Base-by-base conservation (phyloP, 306 rosid genomes). In the Sechiopsis laciniata region DNA sequence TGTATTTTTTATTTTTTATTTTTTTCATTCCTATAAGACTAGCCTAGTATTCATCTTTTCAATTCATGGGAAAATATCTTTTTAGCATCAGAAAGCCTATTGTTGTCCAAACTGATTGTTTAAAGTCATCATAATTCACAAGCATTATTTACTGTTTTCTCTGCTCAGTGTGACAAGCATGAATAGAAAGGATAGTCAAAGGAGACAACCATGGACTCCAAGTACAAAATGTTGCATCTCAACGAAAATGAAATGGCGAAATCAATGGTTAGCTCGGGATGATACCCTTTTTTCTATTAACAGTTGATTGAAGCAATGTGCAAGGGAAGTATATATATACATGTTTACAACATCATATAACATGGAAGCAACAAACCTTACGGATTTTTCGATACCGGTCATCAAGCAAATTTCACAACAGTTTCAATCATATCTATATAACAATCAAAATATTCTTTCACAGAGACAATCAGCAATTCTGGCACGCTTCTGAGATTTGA, bases 311-410 rank as follows among this genome's bases (percentile, higher is more conserved):
- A 42, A 45, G 37, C 55, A 42, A 67, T 46, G 13, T 20, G 16
- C 55, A 67, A 67, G 12, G 50, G 2, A 8, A 66, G 16, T 67
- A 19, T 67, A 42, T 67, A 42, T 67, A 67, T 10, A 67, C 72
- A 17, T 20, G 55, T 42, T 17, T 19, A 45, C 35, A 67, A 14
- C 54, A 66, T 45, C 72, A 42, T 66, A 40, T 10, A 66, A 17
- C 24, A 45, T 20, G 72, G 55, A 17, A 66, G 29, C 71, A 65
- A 6, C 55, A 60, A 32, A 66, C 72, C 72, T 67, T 45, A 45
- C 72, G 72, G 72, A 12, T 12, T 67, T 66, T 20, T 20, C 72
- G n/a, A 42, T 67, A 67, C 72, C 6, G 32, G 17, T 67, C 72
- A 19, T 17, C 72, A 21, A 42, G 29, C 35, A 67, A 1, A 17